phyloP scores from a whole-genome alignment of 2,329 filamentous ascomycete species.

The Apiospora saccharicola region DNA sequence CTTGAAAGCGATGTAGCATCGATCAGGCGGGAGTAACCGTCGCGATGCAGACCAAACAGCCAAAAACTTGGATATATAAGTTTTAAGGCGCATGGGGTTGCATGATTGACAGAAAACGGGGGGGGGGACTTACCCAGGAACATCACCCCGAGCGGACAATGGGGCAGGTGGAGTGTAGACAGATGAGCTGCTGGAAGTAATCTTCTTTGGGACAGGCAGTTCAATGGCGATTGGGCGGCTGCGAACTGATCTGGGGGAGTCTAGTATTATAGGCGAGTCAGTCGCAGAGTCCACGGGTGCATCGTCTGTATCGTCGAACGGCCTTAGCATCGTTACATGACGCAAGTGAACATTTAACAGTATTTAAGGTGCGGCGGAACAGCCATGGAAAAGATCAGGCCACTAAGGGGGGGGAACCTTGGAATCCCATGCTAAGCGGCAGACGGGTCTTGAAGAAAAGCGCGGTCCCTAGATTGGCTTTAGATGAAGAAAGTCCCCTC shows the following conservation, averaged over 20 bases:
- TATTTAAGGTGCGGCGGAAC: slow-evolving; percentile 21
- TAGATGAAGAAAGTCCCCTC: slow-evolving; percentile 7
- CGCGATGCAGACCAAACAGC: background rate
- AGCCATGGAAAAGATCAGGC: slow-evolving; percentile 20
- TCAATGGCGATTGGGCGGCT: slow-evolving; percentile 64
- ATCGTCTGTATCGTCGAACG: slow-evolving; percentile 21
- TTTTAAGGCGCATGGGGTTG: background rate
- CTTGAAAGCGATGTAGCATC: background rate
- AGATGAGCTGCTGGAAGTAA: slow-evolving; percentile 45
- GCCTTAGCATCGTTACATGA: slow-evolving; percentile 25
- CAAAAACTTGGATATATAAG: slow-evolving; percentile 14
- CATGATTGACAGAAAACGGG: slow-evolving; percentile 20
- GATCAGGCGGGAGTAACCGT: background rate
- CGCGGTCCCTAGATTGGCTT: slow-evolving; percentile 17
- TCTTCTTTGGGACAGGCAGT: slow-evolving; percentile 50
- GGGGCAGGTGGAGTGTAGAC: slow-evolving; percentile 55
- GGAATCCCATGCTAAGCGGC: slow-evolving; percentile 24
- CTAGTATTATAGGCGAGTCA: slow-evolving; percentile 34
- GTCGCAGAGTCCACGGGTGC: slow-evolving; percentile 28
- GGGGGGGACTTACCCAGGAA: slow-evolving; percentile 59
- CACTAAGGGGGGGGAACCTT: slow-evolving; percentile 15
- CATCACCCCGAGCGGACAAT: slow-evolving; percentile 65
- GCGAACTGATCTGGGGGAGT: slow-evolving; percentile 37
- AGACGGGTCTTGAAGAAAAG: slow-evolving; percentile 9
- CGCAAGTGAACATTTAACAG: slow-evolving; percentile 5